Evolutionary conservation across 495 filamentous ascomycete species (phyloP).

Genomic region (Coniosporium apollinis): DNA sequence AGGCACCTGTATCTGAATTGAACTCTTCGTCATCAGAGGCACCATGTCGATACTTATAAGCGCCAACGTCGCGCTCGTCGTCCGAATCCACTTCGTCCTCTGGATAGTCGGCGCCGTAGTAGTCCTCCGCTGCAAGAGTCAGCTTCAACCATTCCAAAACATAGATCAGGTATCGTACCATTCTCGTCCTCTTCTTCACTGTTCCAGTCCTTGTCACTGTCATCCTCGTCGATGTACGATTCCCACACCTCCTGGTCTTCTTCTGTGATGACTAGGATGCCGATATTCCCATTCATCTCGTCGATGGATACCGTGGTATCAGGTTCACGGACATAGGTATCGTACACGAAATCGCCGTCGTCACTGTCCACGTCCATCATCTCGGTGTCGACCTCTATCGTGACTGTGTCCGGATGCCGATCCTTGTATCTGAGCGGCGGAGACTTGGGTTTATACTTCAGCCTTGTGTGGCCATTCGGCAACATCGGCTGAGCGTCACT

Average conservation of each 20-base stretch:
- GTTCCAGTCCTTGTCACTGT: constrained; percentile 37
- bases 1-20: constrained; percentile 26
- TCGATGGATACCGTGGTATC: constrained; percentile 1
- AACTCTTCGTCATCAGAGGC: constrained; percentile 41
- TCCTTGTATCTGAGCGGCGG: constrained; percentile 16
- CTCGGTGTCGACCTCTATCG: constrained; percentile 2
- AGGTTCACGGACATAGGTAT: constrained; percentile 38
- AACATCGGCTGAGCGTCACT: constrained; percentile 1
- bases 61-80: constrained; percentile 35
- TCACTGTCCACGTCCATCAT: constrained; percentile 20
- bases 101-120: constrained; percentile 50
- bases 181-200: constrained; percentile 48
- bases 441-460: constrained; percentile 13
- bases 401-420: constrained; percentile 1
- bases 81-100: constrained; percentile 45
- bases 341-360: constrained; percentile 45
- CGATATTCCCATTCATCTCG: constrained; percentile 21
- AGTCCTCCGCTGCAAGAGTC: constrained; percentile 40
- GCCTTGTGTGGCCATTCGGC: background rate
- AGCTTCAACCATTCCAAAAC: constrained; percentile 9
- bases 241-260: constrained; percentile 44
- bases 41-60: constrained; percentile 31
- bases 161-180: too few species aligned
- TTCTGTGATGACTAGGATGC: constrained; percentile 40
- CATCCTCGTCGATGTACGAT: constrained; percentile 31